Evolutionary conservation across 192 early-diverging fungal species (phyloP).

Genomic region (Endogone sp.): DNA sequence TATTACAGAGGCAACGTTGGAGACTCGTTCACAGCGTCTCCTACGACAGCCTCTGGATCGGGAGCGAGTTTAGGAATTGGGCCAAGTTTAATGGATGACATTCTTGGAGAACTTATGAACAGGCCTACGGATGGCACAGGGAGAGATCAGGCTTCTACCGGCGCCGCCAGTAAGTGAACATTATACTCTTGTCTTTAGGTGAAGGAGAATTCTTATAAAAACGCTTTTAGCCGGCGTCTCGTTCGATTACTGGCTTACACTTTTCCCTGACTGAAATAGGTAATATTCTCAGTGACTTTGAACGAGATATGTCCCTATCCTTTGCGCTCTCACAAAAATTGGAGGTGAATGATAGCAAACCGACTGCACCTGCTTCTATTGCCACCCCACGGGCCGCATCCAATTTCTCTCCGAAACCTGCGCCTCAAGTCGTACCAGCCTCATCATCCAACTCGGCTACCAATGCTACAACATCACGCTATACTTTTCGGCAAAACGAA

Average conservation of each 20-base stretch:
- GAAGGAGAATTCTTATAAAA: no score
- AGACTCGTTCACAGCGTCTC: not conserved
- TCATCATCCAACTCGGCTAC: not conserved
- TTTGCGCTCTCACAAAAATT: not conserved
- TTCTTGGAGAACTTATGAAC: not conserved
- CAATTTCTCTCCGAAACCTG: not conserved
- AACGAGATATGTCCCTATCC: not conserved
- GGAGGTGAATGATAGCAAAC: not conserved
- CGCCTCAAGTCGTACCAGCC: not conserved
- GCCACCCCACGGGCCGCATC: not conserved
- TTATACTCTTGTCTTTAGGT: not conserved
- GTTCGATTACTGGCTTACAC: not conserved
- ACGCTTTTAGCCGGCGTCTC: no score
- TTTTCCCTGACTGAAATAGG: not conserved
- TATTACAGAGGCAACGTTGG: not conserved
- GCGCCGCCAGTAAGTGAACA: not conserved
- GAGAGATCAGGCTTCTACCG: not conserved
- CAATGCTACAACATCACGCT: not conserved
- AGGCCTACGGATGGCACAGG: not conserved
- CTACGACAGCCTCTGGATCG: not conserved
- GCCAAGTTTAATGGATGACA: not conserved
- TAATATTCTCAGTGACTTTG: not conserved
- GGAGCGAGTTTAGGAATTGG: not conserved
- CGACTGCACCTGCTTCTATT: not conserved
- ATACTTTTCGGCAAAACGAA: not conserved